A percentile compares a stretch with the other conserved stretches of the same genome.
phyloP scores from a whole-genome alignment of 208 protist species.

The Zelonia costaricensis region DNA sequence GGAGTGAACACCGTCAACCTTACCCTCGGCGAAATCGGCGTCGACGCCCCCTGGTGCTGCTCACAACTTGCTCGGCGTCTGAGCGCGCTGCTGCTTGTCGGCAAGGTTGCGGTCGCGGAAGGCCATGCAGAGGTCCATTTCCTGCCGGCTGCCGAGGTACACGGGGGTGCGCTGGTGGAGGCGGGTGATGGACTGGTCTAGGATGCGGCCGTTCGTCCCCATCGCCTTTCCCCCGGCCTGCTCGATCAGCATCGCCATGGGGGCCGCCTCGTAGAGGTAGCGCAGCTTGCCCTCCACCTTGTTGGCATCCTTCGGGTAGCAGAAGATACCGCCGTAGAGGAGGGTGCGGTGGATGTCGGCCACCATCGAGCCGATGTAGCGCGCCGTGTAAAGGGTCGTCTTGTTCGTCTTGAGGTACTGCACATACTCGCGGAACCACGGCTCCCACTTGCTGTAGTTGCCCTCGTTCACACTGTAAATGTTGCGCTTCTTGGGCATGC shows the following conservation, averaged over 20 bases:
- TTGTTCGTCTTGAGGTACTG: constrained; percentile 68
- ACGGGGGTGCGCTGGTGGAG: constrained; percentile 94
- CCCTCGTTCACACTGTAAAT: constrained; percentile 99
- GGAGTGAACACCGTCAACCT: too few relatives aligned
- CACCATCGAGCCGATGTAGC: constrained; percentile 96
- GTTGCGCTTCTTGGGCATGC: constrained; percentile 80
- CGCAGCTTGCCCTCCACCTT: constrained; percentile 97
- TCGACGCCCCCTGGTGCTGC: too few relatives aligned
- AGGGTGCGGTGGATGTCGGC: constrained; percentile 98
- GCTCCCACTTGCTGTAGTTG: constrained; percentile 76
- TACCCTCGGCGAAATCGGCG: too few relatives aligned
- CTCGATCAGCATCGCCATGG: constrained; percentile 93
- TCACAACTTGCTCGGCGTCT: constrained; percentile 52
- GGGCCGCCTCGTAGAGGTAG: constrained; percentile 97
- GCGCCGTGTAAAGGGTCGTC: constrained; percentile 59
- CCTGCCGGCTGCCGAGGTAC: constrained; percentile 88
- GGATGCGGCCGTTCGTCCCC: constrained; percentile 67
- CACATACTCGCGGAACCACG: constrained; percentile 81
- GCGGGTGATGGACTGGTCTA: constrained; percentile 81
- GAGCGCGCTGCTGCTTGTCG: not conserved
- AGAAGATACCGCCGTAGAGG: constrained; percentile 98
- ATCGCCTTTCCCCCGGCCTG: constrained; percentile 90
- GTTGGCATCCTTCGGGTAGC: constrained; percentile 94
- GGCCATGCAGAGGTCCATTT: constrained; percentile 86
- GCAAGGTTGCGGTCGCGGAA: constrained; percentile 46